A percentile compares a stretch with the other conserved stretches of the same genome.
phyloP scores from a whole-genome alignment of 2,329 filamentous ascomycete species.

The Akanthomyces lecanii region DNA sequence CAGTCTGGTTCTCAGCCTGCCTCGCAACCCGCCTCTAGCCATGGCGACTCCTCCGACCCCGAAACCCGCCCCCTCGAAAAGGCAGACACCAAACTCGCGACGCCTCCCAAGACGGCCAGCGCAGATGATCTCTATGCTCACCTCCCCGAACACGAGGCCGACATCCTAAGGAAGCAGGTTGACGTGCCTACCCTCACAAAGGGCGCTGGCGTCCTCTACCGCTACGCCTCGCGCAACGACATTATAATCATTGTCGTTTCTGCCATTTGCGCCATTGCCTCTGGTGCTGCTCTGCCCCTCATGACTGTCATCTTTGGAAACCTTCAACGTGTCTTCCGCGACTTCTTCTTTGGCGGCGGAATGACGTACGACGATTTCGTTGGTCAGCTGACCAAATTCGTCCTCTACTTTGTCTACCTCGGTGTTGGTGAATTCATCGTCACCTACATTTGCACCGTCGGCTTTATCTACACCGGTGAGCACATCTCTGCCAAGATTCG shows the following conservation, averaged over 20 bases:
- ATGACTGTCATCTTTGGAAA: slow-evolving; percentile 82
- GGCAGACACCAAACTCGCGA: slow-evolving; percentile 40
- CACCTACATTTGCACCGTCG: slow-evolving; percentile 75
- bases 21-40: slow-evolving; percentile 33
- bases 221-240: slow-evolving; percentile 66
- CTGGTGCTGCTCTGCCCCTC: slow-evolving; percentile 70
- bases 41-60: slow-evolving; percentile 31
- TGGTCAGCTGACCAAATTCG: slow-evolving; percentile 54
- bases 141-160: slow-evolving; percentile 60
- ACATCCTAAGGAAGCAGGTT: slow-evolving; percentile 65
- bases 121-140: slow-evolving; percentile 54
- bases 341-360: slow-evolving; percentile 48
- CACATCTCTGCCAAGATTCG: slow-evolving; percentile 75
- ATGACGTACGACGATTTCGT: slow-evolving; percentile 54
- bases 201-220: slow-evolving; percentile 61
- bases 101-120: slow-evolving; percentile 32
- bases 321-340: slow-evolving; percentile 67
- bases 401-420: slow-evolving; percentile 82
- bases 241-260: slow-evolving; percentile 59
- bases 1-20: slow-evolving; percentile 16
- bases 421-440: slow-evolving; percentile 75
- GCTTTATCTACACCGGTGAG: slow-evolving; percentile 85
- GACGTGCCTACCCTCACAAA: slow-evolving; percentile 60
- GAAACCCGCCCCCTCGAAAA: slow-evolving; percentile 33
- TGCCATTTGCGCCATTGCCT: slow-evolving; percentile 61